These are phyloP conservation scores for Sambucus nigra DNA, from an alignment of 129 eudicot species.

Conservation along the genomic window DNA sequence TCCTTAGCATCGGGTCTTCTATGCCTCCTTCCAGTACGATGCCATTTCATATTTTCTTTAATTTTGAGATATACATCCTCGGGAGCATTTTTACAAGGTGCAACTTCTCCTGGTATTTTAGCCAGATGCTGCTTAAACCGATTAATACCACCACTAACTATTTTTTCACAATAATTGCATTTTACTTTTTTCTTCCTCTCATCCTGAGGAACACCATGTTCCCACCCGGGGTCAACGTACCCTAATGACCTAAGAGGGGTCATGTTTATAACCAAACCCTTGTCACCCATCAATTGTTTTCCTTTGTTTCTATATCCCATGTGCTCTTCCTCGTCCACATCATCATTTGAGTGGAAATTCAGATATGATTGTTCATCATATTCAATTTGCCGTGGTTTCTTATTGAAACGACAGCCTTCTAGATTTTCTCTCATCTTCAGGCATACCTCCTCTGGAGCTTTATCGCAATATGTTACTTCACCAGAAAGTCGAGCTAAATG, in stretches of 20 bases:
- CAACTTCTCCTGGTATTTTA: constrained; percentile 96
- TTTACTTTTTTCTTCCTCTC: constrained; percentile 94
- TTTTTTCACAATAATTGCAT: constrained; percentile 91
- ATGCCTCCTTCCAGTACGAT: constrained; percentile 89
- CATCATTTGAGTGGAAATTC: constrained; percentile 56
- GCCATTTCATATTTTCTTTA: constrained; percentile 98
- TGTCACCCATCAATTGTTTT: constrained; percentile 46
- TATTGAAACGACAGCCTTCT: constrained; percentile 69
- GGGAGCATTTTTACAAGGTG: constrained; percentile 91
- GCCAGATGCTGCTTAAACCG: constrained; percentile 95
- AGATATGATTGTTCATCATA: constrained; percentile 59
- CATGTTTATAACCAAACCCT: constrained; percentile 62
- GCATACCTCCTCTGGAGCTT: constrained; percentile 86
- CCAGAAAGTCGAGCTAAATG: constrained; percentile 94
- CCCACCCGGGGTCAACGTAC: constrained; percentile 98
- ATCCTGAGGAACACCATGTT: constrained; percentile 88
- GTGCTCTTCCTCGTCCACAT: constrained; percentile 49
- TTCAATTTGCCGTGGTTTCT: constrained; percentile 55
- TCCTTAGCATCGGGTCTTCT: constrained; percentile 59
- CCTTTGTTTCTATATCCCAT: constrained; percentile 51
- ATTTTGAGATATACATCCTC: constrained; percentile 86
- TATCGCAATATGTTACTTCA: constrained; percentile 90
- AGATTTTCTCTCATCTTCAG: constrained; percentile 72
- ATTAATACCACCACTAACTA: constrained; percentile 94
- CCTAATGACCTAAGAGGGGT: constrained; percentile 89